Evolutionary conservation across 2,329 filamentous ascomycete genomes (phyloP).

Genomic region (Fonsecaea erecta): DNA sequence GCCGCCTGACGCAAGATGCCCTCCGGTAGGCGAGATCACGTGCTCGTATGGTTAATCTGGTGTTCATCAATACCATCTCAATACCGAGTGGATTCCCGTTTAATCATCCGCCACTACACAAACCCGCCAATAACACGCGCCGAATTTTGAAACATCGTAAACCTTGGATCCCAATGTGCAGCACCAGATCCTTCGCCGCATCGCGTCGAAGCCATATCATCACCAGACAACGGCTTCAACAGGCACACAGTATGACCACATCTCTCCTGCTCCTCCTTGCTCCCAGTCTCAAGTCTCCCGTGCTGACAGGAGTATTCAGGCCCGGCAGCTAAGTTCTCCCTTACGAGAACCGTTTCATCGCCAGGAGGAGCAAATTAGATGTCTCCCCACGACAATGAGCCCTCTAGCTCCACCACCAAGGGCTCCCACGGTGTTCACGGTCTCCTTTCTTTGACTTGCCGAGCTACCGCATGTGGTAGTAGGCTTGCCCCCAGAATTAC

Average conservation of each 20-base stretch:
- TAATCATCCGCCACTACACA: conserved; percentile 1
- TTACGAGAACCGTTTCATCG: not conserved
- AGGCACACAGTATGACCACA: not conserved
- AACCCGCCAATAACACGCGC: not conserved
- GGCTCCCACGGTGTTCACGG: not conserved
- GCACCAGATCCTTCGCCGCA: not conserved
- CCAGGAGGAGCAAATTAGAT: not conserved
- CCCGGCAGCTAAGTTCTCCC: not conserved
- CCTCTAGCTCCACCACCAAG: not conserved
- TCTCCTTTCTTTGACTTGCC: not conserved
- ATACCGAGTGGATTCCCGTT: not conserved
- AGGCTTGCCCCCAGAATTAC: not conserved
- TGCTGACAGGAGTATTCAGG: not conserved
- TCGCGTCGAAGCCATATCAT: not conserved
- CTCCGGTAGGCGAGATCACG: not conserved
- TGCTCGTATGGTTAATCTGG: not conserved
- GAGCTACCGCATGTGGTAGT: not conserved
- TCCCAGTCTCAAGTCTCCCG: not conserved
- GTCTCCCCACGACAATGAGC: not conserved
- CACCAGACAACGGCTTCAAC: not conserved
- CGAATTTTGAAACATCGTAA: not conserved
- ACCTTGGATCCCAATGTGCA: not conserved
- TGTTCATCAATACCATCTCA: not conserved
- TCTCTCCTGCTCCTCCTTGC: not conserved
- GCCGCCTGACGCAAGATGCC: not conserved